phyloP scores from a whole-genome alignment of 768 basidiomycete species.

The Mrakia hoshinonis region DNA sequence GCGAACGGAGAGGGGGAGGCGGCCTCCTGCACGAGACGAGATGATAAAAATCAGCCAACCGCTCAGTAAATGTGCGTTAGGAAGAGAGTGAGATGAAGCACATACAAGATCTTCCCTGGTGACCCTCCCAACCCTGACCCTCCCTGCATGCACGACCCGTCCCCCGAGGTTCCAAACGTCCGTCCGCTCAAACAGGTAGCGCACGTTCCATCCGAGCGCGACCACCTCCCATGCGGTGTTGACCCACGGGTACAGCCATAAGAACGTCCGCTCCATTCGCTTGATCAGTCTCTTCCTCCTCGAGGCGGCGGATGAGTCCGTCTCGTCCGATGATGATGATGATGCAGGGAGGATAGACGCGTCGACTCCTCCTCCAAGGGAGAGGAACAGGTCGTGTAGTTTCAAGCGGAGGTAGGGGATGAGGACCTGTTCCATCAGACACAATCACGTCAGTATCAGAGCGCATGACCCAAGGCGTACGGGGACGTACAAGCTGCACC shows the following conservation, averaged over 20 bases:
- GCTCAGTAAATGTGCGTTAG: too few relatives aligned
- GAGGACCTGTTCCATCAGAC: constrained; percentile 7
- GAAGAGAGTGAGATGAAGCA: background rate
- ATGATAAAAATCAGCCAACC: background rate
- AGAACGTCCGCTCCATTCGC: constrained; percentile 45
- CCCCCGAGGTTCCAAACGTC: constrained; percentile 88
- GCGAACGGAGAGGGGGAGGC: constrained; percentile 31
- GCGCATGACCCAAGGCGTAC: too few relatives aligned
- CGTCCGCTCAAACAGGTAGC: constrained; percentile 80
- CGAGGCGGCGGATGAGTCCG: background rate
- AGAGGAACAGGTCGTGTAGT: constrained; percentile 20
- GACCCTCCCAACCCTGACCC: constrained; percentile 70
- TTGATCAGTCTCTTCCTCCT: background rate
- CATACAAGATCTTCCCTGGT: constrained; percentile 70
- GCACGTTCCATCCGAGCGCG: constrained; percentile 72
- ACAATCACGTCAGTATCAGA: background rate
- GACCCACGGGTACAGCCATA: constrained; percentile 67
- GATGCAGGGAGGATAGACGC: background rate
- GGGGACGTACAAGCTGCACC: constrained; percentile 26
- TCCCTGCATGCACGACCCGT: constrained; percentile 54
- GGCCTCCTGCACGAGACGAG: background rate
- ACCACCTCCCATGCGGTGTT: constrained; percentile 72
- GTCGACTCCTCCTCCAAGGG: background rate
- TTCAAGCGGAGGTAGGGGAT: constrained; percentile 24
- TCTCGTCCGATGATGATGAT: background rate